These are phyloP conservation scores for Trichoderma semiorbis DNA, from an alignment of 2,329 filamentous ascomycete species.

Conservation along the genomic window DNA sequence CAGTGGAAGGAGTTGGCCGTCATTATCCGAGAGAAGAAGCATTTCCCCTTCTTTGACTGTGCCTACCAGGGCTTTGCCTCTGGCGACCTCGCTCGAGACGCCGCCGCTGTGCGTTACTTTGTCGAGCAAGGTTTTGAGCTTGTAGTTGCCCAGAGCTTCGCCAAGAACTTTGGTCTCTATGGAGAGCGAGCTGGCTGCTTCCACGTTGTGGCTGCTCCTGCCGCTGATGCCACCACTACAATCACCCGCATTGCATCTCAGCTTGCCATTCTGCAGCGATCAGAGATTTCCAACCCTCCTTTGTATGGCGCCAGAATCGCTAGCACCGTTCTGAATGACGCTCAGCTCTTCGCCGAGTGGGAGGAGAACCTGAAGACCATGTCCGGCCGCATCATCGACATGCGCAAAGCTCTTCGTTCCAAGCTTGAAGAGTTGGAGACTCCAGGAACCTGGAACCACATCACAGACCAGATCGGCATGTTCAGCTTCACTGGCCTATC, in stretches of 20 bases:
- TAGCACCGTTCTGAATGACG: slow-evolving; percentile 77
- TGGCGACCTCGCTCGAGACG: slow-evolving; percentile 79
- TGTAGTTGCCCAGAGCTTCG: slow-evolving; percentile 87
- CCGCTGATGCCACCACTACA: slow-evolving; percentile 60
- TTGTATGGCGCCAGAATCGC: slow-evolving; percentile 92
- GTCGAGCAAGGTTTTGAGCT: slow-evolving; percentile 87
- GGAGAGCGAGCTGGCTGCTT: slow-evolving; percentile 95
- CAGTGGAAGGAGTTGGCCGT: slow-evolving; percentile 91
- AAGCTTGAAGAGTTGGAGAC: slow-evolving; percentile 84
- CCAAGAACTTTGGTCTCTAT: slow-evolving; percentile 97
- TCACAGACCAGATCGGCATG: slow-evolving; percentile 99
- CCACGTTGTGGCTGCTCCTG: slow-evolving; percentile 80
- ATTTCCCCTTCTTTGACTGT: slow-evolving; percentile 98
- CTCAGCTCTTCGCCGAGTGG: slow-evolving; percentile 81
- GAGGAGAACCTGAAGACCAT: slow-evolving; percentile 88
- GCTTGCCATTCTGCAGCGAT: slow-evolving; percentile 89
- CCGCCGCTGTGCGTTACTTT: slow-evolving; percentile 92
- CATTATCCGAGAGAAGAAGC: slow-evolving; percentile 71
- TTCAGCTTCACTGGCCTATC: slow-evolving; percentile 87
- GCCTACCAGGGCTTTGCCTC: slow-evolving; percentile 98
- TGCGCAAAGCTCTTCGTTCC: slow-evolving; percentile 73
- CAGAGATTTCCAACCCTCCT: slow-evolving; percentile 95
- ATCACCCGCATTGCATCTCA: slow-evolving; percentile 73
- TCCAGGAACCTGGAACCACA: slow-evolving; percentile 92
- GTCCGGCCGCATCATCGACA: slow-evolving; percentile 90